Evolutionary conservation across 2,329 filamentous ascomycete species (phyloP).

Genomic region (Colletotrichum tropicale): DNA sequence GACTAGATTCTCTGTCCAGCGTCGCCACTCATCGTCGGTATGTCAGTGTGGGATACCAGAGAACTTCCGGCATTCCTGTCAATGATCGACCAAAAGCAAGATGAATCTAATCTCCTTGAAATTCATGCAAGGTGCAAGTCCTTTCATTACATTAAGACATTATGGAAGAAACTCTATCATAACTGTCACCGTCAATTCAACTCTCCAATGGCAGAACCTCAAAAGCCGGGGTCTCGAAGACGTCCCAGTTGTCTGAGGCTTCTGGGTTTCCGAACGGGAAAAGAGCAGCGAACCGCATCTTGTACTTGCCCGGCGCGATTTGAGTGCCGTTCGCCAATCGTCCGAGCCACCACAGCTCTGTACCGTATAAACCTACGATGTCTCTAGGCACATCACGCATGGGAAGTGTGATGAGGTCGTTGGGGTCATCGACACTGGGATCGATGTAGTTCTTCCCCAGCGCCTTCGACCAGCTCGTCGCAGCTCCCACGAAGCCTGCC

Average conservation of each 20-base stretch:
- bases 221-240: constrained; percentile 25
- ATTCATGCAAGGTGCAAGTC: neutral
- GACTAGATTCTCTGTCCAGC: neutral
- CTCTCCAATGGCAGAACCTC: constrained; percentile 21
- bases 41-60: neutral
- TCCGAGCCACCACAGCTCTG: constrained; percentile 46
- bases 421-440: constrained; percentile 35
- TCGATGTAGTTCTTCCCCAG: constrained; percentile 38
- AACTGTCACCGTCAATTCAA: neutral
- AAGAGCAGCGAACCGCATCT: constrained; percentile 13
- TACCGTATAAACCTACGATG: constrained; percentile 19
- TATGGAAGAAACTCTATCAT: neutral
- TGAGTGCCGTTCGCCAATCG: constrained; percentile 44
- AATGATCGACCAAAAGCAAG: neutral
- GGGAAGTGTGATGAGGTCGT: constrained; percentile 43
- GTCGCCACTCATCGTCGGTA: fast-evolving
- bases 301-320: constrained; percentile 45
- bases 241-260: constrained; percentile 11
- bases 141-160: neutral
- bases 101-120: neutral
- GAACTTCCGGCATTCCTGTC: neutral
- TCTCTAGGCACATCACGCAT: constrained; percentile 36
- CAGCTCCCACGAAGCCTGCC: constrained; percentile 46
- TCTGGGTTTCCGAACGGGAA: constrained; percentile 12
- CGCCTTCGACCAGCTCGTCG: constrained; percentile 41